These are phyloP conservation scores for Debaryomyces coudertii DNA, from an alignment of 1,139 yeast species.

Conservation along the genomic window DNA sequence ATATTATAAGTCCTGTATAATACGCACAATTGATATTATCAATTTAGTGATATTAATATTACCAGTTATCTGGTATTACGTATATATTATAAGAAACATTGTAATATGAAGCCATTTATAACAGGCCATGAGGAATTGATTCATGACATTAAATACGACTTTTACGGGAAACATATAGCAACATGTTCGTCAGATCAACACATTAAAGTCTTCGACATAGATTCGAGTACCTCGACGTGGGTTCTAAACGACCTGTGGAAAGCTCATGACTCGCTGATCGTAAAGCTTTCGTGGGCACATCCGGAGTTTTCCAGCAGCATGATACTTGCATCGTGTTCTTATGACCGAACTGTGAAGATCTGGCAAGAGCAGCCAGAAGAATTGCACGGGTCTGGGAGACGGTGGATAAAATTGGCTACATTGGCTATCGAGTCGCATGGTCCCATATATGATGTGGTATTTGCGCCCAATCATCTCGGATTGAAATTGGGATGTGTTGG, in stretches of 20 bases:
- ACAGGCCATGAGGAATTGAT: constrained; percentile 92
- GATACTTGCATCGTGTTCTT: constrained; percentile 83
- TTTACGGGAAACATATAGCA: constrained; percentile 86
- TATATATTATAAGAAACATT: neutral
- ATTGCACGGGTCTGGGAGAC: constrained; percentile 69
- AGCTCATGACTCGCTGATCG: constrained; percentile 90
- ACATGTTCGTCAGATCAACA: constrained; percentile 94
- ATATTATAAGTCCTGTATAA: constrained; percentile 5
- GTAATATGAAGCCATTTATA: constrained; percentile 61
- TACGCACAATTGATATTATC: neutral
- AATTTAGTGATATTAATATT: neutral
- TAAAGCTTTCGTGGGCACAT: constrained; percentile 86
- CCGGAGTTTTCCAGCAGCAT: constrained; percentile 84
- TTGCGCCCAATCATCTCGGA: constrained; percentile 88
- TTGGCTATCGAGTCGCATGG: constrained; percentile 80
- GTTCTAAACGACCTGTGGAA: constrained; percentile 84
- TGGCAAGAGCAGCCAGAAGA: constrained; percentile 93
- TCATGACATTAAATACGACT: constrained; percentile 86
- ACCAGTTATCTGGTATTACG: neutral
- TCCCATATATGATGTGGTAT: constrained; percentile 84
- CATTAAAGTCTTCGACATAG: constrained; percentile 80
- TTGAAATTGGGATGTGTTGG: constrained; percentile 86
- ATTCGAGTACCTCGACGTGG: constrained; percentile 64
- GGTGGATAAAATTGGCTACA: constrained; percentile 79
- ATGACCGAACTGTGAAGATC: constrained; percentile 82